Evolutionary conservation across 176 grass and related monocot species (phyloP).

Genomic region (Carex littledalei): DNA sequence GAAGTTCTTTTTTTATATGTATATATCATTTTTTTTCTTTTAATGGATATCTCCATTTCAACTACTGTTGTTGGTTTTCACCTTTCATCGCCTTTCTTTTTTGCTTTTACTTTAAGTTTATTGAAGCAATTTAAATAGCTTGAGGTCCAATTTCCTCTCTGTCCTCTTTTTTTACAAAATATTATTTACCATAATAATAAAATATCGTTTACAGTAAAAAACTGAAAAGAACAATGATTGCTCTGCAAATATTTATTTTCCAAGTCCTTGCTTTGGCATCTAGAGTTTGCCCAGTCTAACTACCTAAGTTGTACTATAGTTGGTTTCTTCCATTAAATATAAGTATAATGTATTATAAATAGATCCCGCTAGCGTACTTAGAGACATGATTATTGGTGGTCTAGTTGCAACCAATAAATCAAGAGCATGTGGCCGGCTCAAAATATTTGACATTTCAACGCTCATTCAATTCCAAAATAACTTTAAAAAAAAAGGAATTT

Average conservation of each 20-base stretch:
- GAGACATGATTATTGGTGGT: slow-evolving; percentile 16
- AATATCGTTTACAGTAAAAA: background rate
- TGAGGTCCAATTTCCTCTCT: background rate
- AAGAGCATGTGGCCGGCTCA: background rate
- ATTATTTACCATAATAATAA: background rate
- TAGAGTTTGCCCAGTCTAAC: slow-evolving; percentile 4
- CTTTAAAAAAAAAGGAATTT: background rate
- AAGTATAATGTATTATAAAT: background rate
- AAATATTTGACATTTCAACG: background rate
- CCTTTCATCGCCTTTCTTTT: slow-evolving; percentile 14
- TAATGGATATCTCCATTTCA: slow-evolving; percentile 14
- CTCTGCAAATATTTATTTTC: background rate
- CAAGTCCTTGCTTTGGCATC: background rate
- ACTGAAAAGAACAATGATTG: background rate
- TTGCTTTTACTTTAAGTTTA: slow-evolving; percentile 24
- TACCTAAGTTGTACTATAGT: background rate
- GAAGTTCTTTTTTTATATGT: background rate
- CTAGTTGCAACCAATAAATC: background rate
- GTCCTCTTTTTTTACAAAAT: background rate
- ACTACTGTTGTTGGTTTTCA: slow-evolving; percentile 16
- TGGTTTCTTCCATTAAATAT: slow-evolving; percentile 6
- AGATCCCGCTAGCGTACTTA: background rate
- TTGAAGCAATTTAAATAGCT: background rate
- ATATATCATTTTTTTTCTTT: background rate
- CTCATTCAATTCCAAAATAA: background rate